Conservation (phyloP, 768 basidiomycete species). For the Agrocybe praecox region DNA sequence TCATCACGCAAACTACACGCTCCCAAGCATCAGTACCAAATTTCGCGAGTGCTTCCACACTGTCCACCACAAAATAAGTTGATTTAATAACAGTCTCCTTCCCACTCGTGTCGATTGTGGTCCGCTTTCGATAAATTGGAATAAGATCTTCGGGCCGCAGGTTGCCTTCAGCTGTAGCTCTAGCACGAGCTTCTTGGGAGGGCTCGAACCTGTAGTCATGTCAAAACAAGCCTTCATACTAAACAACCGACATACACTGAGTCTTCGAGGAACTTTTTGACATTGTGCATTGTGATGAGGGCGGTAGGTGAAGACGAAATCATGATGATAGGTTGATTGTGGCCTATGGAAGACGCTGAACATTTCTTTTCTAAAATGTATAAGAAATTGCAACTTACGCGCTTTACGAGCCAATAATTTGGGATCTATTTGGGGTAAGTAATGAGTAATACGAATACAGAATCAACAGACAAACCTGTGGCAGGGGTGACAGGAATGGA, state of each 20-base stretch:
- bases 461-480: slow-evolving; percentile 31
- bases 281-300: slow-evolving; percentile 97
- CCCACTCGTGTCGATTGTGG: slow-evolving; percentile 64
- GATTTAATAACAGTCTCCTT: slow-evolving; percentile 59
- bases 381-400: slow-evolving; percentile 42
- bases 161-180: slow-evolving; percentile 70
- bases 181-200: slow-evolving; percentile 73
- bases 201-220: slow-evolving; percentile 60
- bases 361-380: background rate
- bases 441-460: background rate
- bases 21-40: slow-evolving; percentile 96
- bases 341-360: slow-evolving; percentile 44
- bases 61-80: slow-evolving; percentile 88
- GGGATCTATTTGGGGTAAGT: slow-evolving; percentile 37
- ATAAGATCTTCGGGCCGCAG: slow-evolving; percentile 80
- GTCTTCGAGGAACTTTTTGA: slow-evolving; percentile 92
- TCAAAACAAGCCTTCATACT: background rate
- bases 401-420: slow-evolving; percentile 72
- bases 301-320: slow-evolving; percentile 95
- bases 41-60: slow-evolving; percentile 89
- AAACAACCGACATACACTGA: slow-evolving; percentile 55
- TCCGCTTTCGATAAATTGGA: slow-evolving; percentile 85
- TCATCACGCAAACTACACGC: slow-evolving; percentile 96
- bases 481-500: slow-evolving; percentile 39
- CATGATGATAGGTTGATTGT: slow-evolving; percentile 92